Conservation (phyloP, 2,329 filamentous ascomycete species). For the Apiospora phragmitis region DNA sequence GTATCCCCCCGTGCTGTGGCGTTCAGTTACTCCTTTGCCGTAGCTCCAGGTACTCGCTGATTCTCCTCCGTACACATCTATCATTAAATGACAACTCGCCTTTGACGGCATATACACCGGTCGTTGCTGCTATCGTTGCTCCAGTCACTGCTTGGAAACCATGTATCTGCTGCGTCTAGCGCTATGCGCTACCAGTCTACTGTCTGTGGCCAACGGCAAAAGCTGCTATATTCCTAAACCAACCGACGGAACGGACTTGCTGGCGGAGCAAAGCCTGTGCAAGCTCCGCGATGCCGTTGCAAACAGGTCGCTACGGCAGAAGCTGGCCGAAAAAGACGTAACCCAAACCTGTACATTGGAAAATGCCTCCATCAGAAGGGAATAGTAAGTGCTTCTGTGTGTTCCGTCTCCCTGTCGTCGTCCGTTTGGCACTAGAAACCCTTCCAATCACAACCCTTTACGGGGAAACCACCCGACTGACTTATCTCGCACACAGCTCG, state of each 20-base stretch:
- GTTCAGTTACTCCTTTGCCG: not conserved
- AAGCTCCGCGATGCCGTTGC: constrained; percentile 10
- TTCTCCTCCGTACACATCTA: not conserved
- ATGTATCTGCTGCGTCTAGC: not conserved
- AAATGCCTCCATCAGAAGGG: constrained; percentile 12
- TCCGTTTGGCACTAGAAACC: too few species aligned
- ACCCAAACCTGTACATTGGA: constrained; percentile 11
- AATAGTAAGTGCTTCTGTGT: constrained; percentile 12
- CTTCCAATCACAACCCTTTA: not conserved
- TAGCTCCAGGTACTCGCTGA: not conserved
- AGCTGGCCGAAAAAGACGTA: constrained; percentile 9
- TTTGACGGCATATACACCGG: not conserved
- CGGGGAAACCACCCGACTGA: not conserved
- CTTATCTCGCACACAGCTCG: not conserved
- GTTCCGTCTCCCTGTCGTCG: not conserved
- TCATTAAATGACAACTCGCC: not conserved
- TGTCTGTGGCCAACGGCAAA: constrained; percentile 3
- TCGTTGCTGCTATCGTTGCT: not conserved
- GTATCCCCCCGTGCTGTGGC: not conserved
- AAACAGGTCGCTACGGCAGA: constrained; percentile 10
- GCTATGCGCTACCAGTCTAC: not conserved
- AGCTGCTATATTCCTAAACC: constrained; percentile 13
- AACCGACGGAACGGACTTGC: constrained; percentile 15
- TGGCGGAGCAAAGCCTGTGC: constrained; percentile 10
- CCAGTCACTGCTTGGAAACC: too few species aligned